These are phyloP conservation scores for Cryptococcus amylolentus DNA, from an alignment of 1,284 basidiomycete genomes.

Conservation along the genomic window DNA sequence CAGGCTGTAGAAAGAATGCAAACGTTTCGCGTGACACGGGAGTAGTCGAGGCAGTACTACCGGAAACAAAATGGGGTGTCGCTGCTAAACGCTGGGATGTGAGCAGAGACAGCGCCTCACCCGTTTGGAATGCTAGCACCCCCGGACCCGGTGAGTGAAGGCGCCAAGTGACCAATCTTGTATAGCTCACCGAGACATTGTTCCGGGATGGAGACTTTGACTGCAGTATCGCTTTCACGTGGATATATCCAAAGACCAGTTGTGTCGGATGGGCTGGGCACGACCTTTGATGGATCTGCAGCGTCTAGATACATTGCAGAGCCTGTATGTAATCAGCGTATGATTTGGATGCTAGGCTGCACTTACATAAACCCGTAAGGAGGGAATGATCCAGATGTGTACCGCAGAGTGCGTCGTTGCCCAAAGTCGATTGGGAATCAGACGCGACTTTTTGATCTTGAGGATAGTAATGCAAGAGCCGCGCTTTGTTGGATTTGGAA, in stretches of 20 bases:
- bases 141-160: neutral
- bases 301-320: conserved; percentile 69
- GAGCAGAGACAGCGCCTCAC: conserved; percentile 82
- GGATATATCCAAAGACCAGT: conserved; percentile 88
- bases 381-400: conserved; percentile 70
- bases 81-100: conserved; percentile 67
- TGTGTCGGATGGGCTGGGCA: conserved; percentile 64
- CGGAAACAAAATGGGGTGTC: conserved; percentile 83
- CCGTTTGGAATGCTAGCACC: conserved; percentile 79
- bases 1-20: conserved; percentile 86
- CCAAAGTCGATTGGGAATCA: conserved; percentile 20
- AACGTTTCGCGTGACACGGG: conserved; percentile 73
- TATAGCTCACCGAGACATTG: conserved; percentile 45
- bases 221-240: conserved; percentile 53
- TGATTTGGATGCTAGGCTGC: neutral
- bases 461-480: conserved; percentile 88
- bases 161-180: neutral
- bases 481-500: conserved; percentile 56
- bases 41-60: conserved; percentile 40
- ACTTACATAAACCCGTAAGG: conserved; percentile 74
- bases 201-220: conserved; percentile 75
- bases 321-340: conserved; percentile 18
- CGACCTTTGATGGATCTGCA: conserved; percentile 52
- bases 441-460: conserved; percentile 50
- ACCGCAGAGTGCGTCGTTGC: conserved; percentile 70